Base-by-base conservation (phyloP, 345 rosid species). In the Lepidium didymum region DNA sequence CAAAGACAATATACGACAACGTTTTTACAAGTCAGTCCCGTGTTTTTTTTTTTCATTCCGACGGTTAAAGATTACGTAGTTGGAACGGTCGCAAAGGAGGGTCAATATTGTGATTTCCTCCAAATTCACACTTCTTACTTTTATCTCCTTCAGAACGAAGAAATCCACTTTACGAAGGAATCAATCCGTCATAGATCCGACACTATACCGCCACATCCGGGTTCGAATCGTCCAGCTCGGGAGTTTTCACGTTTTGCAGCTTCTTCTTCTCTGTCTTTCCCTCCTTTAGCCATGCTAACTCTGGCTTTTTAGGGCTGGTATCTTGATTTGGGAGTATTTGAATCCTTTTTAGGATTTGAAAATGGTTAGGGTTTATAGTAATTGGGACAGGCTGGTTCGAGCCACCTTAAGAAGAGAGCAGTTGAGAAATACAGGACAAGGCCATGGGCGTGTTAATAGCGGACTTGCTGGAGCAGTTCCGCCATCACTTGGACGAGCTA, bases 391-490 rank as follows among this genome's bases (percentile, higher is more conserved):
- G 76, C 83, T 91, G 49, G 93, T 91, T 67, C 84, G 97, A 54
- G 96, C 99, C 56, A 85, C 97, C 46, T 71, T 94, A 77, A 78
- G 80, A 54, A 80, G 95, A 62, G 97, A 94, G 81, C 88, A 90
- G 76, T 78, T 86, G 54, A 78, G 89, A 64, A 73, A n/a, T 69
- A 79, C 80, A 7, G 91, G 86, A 7, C 88, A 67, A 70, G 83
- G 86, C 25, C 91, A 79, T 67, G 86, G 52, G 68, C 81, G 88
- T 40, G 77, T 73, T 45, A 72, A 79, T 10, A 82, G 88, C 49
- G 93, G 97, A 60, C 89, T 94, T 40, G 96, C 91, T 8, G 92
- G 91, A 16, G 87, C 90, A 4, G 91, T 91, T 42, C 97, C 98
- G 15, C 81, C 88, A 3, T 94, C 99, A 19, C 96, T 94, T 4